A percentile compares a stretch with the other conserved stretches of the same genome.
Conservation (phyloP, 345 rosid species). For the Rubroshorea leprosula region DNA sequence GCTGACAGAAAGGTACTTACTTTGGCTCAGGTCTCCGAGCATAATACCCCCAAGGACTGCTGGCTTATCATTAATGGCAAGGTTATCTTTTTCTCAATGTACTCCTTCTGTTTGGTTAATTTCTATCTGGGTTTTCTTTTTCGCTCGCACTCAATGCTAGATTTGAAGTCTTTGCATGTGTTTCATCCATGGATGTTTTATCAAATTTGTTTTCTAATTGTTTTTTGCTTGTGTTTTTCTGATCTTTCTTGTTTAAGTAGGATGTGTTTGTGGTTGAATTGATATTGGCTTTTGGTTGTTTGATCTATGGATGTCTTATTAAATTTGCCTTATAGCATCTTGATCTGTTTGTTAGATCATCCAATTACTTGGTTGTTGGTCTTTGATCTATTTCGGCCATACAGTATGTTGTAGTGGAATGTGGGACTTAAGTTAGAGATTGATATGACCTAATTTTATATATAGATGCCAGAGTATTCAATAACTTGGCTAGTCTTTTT, state of each 20-base stretch:
- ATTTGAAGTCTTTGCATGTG: constrained; percentile 4
- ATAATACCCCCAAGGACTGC: constrained; percentile 48
- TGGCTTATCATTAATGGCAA: constrained; percentile 67
- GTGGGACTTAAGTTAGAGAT: too few species aligned
- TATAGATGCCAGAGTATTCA: too few species aligned
- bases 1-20: constrained; percentile 49
- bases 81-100: constrained; percentile 21
- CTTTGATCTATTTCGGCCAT: too few species aligned
- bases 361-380: too few species aligned
- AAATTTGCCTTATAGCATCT: too few species aligned
- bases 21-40: constrained; percentile 61
- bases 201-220: neutral
- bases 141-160: too few species aligned
- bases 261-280: neutral
- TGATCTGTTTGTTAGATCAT: too few species aligned
- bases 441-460: too few species aligned
- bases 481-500: too few species aligned
- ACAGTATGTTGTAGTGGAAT: too few species aligned
- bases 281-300: neutral
- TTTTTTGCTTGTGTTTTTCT: neutral
- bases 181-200: neutral
- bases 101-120: neutral
- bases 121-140: neutral
- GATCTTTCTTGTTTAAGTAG: too few species aligned
- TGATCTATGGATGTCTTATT: neutral